These are phyloP conservation scores for Trichoderma harzianum DNA, from an alignment of 2,329 filamentous ascomycete species.

Conservation along the genomic window DNA sequence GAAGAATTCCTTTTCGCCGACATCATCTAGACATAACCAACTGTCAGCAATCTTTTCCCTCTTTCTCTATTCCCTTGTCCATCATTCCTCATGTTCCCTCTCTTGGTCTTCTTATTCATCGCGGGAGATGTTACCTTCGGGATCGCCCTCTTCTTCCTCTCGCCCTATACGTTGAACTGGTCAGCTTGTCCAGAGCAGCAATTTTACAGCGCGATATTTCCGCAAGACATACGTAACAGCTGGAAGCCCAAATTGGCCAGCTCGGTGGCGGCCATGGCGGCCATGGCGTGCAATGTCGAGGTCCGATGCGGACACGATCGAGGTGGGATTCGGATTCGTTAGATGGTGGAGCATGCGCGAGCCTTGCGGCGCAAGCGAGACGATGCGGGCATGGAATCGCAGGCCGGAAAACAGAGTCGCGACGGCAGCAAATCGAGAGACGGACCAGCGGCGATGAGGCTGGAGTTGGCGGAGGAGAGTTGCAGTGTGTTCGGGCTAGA, in stretches of 20 bases:
- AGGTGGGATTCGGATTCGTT: conserved; percentile 3
- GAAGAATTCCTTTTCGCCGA: conserved; percentile 88
- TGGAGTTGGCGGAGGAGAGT: not conserved
- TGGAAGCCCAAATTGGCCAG: conserved; percentile 31
- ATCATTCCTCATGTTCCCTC: not conserved
- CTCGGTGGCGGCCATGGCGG: conserved; percentile 25
- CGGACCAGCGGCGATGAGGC: not conserved
- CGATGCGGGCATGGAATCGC: conserved; percentile 23
- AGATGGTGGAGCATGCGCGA: conserved; percentile 20
- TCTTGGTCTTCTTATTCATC: not conserved
- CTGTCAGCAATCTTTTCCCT: conserved; percentile 6
- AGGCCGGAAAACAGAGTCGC: not conserved
- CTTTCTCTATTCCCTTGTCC: not conserved
- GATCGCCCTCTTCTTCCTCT: conserved; percentile 32
- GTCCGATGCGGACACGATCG: not conserved
- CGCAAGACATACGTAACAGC: conserved; percentile 31
- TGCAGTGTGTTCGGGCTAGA: not conserved
- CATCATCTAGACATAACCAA: conserved; percentile 50
- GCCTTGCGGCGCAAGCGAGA: conserved; percentile 24
- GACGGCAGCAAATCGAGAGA: not conserved
- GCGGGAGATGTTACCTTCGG: conserved; percentile 31
- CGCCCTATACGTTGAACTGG: not conserved
- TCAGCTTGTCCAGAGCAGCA: not conserved
- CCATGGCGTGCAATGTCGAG: not conserved
- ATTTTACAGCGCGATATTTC: not conserved